Percentiles rank a stretch among this genome's conserved stretches.
These are phyloP conservation scores for Globisporangium acanthophoron DNA, from an alignment of 352 stramenopile genomes.

Conservation along the genomic window DNA sequence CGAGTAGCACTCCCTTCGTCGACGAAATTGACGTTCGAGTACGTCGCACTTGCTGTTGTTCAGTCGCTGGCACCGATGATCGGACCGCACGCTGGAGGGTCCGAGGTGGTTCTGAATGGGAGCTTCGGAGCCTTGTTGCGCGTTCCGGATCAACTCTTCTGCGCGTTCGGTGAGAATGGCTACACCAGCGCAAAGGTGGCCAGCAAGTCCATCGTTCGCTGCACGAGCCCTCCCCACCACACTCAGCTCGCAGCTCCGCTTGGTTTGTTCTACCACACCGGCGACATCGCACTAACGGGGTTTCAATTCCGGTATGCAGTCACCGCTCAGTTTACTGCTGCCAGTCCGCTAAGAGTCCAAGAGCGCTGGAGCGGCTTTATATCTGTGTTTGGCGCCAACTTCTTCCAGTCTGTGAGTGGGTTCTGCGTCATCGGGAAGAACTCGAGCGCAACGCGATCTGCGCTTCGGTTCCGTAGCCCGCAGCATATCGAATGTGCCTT, in stretches of 20 bases:
- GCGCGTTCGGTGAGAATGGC: slow-evolving; percentile 21
- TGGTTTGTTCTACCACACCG: slow-evolving; percentile 21
- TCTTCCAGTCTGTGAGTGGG: slow-evolving; percentile 14
- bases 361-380: slow-evolving; percentile 21
- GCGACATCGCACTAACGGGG: slow-evolving; percentile 18
- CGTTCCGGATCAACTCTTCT: slow-evolving; percentile 16
- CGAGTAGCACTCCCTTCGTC: slow-evolving; percentile 11
- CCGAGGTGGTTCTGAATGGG: slow-evolving; percentile 21
- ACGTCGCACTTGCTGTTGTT: slow-evolving; percentile 15
- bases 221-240: slow-evolving; percentile 17
- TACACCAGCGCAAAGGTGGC: slow-evolving; percentile 11
- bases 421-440: slow-evolving; percentile 25
- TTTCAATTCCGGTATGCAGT: slow-evolving; percentile 29
- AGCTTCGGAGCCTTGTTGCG: slow-evolving; percentile 19
- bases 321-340: slow-evolving; percentile 12
- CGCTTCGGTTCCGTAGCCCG: slow-evolving; percentile 15
- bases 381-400: slow-evolving; percentile 25
- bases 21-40: slow-evolving; percentile 18
- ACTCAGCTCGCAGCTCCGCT: slow-evolving; percentile 9
- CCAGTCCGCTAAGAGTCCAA: slow-evolving; percentile 18
- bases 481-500: slow-evolving; percentile 23
- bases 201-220: slow-evolving; percentile 12
- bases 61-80: slow-evolving; percentile 14
- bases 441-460: not conserved
- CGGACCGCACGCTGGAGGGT: slow-evolving; percentile 22